phyloP scores from a whole-genome alignment of 2,329 filamentous ascomycete genomes.

The Teratosphaeria epicoccoides region DNA sequence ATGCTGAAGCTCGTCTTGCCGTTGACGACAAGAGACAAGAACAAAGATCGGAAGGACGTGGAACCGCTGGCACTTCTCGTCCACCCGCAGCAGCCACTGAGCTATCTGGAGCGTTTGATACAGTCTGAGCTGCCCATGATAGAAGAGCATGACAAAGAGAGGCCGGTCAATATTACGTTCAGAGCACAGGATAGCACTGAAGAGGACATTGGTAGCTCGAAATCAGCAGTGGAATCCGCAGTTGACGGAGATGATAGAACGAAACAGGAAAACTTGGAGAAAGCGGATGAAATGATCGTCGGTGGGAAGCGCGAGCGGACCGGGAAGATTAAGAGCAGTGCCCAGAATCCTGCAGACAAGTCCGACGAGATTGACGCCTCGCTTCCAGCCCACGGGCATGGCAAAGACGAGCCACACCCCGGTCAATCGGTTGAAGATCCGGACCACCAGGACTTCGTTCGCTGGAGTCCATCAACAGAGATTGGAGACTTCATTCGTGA shows the following conservation, averaged over 20 bases:
- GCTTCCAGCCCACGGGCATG: constrained; percentile 45
- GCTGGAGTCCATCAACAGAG: constrained; percentile 81
- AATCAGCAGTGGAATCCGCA: constrained; percentile 27
- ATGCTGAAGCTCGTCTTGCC: constrained; percentile 74
- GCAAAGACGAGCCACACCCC: constrained; percentile 36
- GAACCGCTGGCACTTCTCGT: constrained; percentile 76
- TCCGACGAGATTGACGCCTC: constrained; percentile 2
- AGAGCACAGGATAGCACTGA: constrained; percentile 65
- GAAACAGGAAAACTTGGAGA: constrained; percentile 33
- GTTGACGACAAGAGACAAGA: constrained; percentile 51
- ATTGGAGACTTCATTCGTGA: constrained; percentile 91
- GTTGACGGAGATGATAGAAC: constrained; percentile 19
- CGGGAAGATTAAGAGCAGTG: constrained; percentile 27
- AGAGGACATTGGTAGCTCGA: constrained; percentile 35
- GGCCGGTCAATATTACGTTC: constrained; percentile 66
- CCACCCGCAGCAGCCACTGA: constrained; percentile 82
- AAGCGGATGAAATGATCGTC: constrained; percentile 40
- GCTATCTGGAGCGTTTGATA: constrained; percentile 78
- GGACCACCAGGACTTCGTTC: constrained; percentile 56
- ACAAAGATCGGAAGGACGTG: constrained; percentile 55
- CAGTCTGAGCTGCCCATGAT: constrained; percentile 71
- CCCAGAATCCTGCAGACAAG: constrained; percentile 13
- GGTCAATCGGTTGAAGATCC: constrained; percentile 10
- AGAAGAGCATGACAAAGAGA: constrained; percentile 51
- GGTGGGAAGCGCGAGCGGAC: constrained; percentile 39